Evolutionary conservation across 108 stramenopile genomes (phyloP).

Genomic region (Craspedostauros australis): DNA sequence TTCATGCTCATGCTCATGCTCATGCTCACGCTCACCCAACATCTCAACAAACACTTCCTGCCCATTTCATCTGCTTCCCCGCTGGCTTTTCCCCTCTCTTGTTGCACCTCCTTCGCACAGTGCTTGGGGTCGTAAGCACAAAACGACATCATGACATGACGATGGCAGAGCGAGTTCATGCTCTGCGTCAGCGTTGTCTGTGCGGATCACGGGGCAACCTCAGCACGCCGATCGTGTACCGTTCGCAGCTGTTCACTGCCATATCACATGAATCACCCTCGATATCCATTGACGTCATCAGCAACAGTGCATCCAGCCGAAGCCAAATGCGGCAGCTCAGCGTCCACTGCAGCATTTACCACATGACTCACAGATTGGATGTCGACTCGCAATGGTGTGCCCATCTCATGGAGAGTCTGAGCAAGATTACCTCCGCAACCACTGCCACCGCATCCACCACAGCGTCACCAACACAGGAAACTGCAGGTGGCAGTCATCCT

Average conservation of each 20-base stretch:
- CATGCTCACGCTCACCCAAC: no score
- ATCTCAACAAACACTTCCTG: no score
- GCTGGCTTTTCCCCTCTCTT: no score
- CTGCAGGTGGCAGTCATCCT: no score
- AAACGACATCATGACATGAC: no score
- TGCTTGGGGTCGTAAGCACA: no score
- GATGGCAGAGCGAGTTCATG: constrained; percentile 3
- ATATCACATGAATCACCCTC: constrained; percentile 70
- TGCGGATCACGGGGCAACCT: neutral
- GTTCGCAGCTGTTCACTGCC: constrained; percentile 51
- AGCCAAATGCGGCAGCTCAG: constrained; percentile 21
- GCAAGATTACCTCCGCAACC: neutral
- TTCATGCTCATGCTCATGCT: no score
- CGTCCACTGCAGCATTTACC: constrained; percentile 56
- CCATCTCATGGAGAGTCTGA: constrained; percentile 25
- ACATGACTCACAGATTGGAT: constrained; percentile 60
- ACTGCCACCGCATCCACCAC: no score
- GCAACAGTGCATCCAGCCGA: constrained; percentile 7
- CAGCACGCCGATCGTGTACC: constrained; percentile 44
- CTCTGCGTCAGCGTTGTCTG: constrained; percentile 5
- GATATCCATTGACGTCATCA: constrained; percentile 47
- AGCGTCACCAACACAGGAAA: no score
- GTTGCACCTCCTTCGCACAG: no score
- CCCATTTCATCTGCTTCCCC: no score
- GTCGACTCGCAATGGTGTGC: constrained; percentile 47